Evolutionary conservation across 192 early-diverging fungal species (phyloP), one percentile per base, ranked within the genome.

Genomic region (Polychytrium aggregatum): DNA sequence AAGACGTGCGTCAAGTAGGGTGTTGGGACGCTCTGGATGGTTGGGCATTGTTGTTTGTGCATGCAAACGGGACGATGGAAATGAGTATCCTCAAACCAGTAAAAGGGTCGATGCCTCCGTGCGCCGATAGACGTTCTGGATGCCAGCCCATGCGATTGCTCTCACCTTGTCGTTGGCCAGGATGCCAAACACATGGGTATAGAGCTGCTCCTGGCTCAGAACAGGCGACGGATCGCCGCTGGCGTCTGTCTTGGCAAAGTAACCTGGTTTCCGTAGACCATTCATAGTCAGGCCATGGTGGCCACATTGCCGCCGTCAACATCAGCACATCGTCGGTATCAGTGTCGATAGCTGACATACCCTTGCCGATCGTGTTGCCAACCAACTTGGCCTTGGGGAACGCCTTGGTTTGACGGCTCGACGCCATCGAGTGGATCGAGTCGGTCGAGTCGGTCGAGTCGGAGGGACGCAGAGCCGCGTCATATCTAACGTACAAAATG

Each of bases 121-220:
- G n/a, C n/a, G n/a, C n/a, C n/a, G n/a, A n/a, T n/a, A n/a, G n/a
- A n/a, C n/a, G n/a, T n/a, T n/a, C n/a, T n/a, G n/a, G n/a, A n/a
- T n/a, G n/a, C n/a, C n/a, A n/a, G n/a, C n/a, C n/a, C n/a, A n/a
- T n/a, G n/a, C n/a, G n/a, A n/a, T n/a, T n/a, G n/a, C n/a, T n/a
- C 44, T 36, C 50, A 56, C 55, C 39, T 5, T 20, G 6, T 56
- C 39, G 3, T 21, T 26, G 13, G 46, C 46, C 13, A 56, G 24
- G 9, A 34, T 17, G 7, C 30, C 20, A 17, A 56, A 50, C 3
- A 56, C 41, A 13, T 42, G 18, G 5, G 47, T 17, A 25, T 44
- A 56, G 3, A 56, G 13, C 6, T 40, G 46, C 41, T 56, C 55
- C 25, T 56, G 55, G 8, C 16, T 47, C 37, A 48, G n/a, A n/a